phyloP scores from a whole-genome alignment of 2,329 filamentous ascomycete genomes.

The Neopestalotiopsis sp. region DNA sequence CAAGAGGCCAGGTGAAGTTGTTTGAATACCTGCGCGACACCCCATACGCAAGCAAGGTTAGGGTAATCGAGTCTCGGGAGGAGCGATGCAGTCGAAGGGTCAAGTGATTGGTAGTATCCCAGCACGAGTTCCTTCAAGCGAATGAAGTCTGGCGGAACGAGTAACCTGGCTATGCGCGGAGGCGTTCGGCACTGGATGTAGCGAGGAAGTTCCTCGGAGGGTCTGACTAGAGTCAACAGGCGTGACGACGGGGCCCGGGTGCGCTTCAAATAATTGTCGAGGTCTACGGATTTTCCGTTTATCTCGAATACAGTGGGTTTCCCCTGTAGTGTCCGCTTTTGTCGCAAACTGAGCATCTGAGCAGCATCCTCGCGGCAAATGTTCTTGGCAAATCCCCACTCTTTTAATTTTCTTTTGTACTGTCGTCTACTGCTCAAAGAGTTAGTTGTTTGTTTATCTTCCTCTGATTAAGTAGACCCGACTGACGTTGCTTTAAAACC shows the following conservation, averaged over 20 bases:
- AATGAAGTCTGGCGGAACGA: background rate
- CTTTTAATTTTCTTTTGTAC: background rate
- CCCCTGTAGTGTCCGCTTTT: background rate
- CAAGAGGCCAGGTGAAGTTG: background rate
- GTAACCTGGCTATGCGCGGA: background rate
- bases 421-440: background rate
- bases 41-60: background rate
- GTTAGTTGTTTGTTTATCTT: background rate
- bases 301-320: background rate
- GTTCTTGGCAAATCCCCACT: slow-evolving; percentile 1
- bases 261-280: background rate
- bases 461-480: background rate
- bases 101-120: background rate
- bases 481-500: background rate
- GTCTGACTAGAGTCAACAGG: background rate
- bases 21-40: background rate
- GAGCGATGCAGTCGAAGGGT: background rate
- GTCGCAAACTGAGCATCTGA: background rate
- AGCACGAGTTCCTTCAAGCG: background rate
- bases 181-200: background rate
- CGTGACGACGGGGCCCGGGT: background rate
- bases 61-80: background rate
- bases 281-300: background rate
- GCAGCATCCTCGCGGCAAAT: background rate
- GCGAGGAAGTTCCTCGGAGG: background rate